Evolutionary conservation across 352 stramenopile genomes (phyloP), one percentile per base, ranked within the genome.

Genomic region (Pythium insidiosum): DNA sequence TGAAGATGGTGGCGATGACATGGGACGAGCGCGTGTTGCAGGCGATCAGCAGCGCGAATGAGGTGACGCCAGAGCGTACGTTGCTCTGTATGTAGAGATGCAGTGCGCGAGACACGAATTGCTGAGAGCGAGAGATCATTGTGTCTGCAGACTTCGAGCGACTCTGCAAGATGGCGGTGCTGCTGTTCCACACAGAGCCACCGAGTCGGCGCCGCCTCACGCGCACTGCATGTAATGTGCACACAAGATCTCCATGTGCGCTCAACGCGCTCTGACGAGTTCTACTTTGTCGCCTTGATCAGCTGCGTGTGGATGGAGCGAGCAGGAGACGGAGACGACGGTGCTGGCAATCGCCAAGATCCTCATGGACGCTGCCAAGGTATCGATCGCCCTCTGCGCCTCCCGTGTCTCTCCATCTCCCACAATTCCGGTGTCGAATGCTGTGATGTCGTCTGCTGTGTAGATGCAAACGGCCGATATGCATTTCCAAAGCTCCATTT

Each of bases 271-370:
- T n/a, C n/a, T n/a, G n/a, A n/a, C n/a, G n/a, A n/a, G n/a, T n/a
- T n/a, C n/a, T n/a, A n/a, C n/a, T n/a, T n/a, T n/a, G n/a, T n/a
- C n/a, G n/a, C n/a, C n/a, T n/a, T n/a, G 28, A 33, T 9, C 15
- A 90, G 78, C 71, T 41, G 53, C 62, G 5, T 72, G 61, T 10
- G 78, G 78, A 31, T 88, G 76, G 75, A 64, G 68, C n/a, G 22
- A 50, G 6, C 49, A 76, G 24, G 50, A 73, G 46, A 63, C 78
- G 29, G 78, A 90, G 26, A 50, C 66, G 4, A 57, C 61, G 0
- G 73, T 88, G 19, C 56, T 84, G 3, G 73, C 70, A 5, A 36
- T 90, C 13, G 70, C 71, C n/a, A 84, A 86, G 58, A 70, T 87
- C 37, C 53, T 90, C 35, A 84, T 86, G 63, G 78, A 90, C 13